Conservation (phyloP, 108 stramenopile genomes). For the Cyclotella atomus region DNA sequence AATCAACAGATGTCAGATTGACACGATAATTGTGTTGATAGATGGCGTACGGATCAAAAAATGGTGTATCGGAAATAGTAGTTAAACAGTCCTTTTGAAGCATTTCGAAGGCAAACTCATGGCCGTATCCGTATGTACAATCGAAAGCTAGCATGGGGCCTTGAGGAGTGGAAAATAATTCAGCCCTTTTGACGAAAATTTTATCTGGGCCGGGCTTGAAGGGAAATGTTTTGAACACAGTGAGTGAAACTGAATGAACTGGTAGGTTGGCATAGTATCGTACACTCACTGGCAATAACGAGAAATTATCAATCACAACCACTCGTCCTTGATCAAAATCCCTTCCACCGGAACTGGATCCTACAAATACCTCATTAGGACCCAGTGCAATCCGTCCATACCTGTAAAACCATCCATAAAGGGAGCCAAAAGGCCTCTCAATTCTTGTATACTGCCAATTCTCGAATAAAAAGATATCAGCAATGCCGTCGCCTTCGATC, state of each 20-base stretch:
- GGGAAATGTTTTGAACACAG: background rate
- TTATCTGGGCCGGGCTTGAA: background rate
- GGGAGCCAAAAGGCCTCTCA: background rate
- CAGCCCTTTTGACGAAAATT: background rate
- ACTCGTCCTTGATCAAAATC: background rate
- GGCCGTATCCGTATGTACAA: background rate
- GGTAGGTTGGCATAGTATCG: background rate
- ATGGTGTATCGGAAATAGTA: background rate
- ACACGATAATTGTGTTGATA: background rate
- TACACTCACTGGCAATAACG: background rate
- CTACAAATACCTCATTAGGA: background rate
- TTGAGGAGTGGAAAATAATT: background rate
- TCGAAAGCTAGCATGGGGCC: background rate
- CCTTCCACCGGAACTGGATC: background rate
- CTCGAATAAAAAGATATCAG: background rate
- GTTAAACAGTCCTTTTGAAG: background rate
- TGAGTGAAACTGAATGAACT: background rate
- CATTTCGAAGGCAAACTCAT: background rate
- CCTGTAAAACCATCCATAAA: background rate
- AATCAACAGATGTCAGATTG: background rate
- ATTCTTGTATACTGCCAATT: background rate
- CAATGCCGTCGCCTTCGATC: background rate
- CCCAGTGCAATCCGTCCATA: background rate
- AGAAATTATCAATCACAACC: slow-evolving; percentile 7
- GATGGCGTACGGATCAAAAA: no score